Conservation (phyloP, 768 basidiomycete species). For the Dentipellis fragilis region DNA sequence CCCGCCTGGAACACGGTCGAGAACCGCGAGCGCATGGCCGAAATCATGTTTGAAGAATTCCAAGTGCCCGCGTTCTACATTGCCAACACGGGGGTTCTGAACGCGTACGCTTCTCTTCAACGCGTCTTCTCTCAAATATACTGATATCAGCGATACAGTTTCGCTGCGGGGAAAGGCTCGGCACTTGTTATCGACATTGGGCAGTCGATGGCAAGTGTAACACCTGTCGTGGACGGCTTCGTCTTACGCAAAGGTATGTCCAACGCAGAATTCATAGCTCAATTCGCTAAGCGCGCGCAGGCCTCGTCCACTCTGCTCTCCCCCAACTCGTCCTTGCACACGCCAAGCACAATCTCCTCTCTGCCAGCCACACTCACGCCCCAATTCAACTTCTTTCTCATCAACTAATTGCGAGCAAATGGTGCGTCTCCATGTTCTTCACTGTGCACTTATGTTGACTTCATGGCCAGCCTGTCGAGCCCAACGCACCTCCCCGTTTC, state of each 20-base stretch:
- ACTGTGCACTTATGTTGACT: background rate
- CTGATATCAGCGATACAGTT: constrained; percentile 35
- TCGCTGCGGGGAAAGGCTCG: constrained; percentile 95
- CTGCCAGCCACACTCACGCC: constrained; percentile 36
- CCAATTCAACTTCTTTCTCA: constrained; percentile 71
- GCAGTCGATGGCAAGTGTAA: constrained; percentile 79
- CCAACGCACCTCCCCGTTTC: constrained; percentile 53
- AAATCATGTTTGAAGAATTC: constrained; percentile 97
- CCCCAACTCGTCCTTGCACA: constrained; percentile 77
- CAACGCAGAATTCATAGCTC: background rate
- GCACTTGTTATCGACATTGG: constrained; percentile 94
- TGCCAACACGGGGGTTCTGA: constrained; percentile 88
- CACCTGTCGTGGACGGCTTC: constrained; percentile 95
- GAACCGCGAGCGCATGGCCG: constrained; percentile 92
- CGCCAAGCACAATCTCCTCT: constrained; percentile 56
- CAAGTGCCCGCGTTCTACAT: constrained; percentile 93
- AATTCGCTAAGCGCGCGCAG: constrained; percentile 28
- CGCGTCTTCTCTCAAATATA: background rate
- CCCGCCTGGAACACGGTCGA: constrained; percentile 91
- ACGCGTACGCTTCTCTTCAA: constrained; percentile 51
- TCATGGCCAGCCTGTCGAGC: constrained; percentile 55
- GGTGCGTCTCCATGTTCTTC: constrained; percentile 28
- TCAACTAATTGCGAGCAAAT: constrained; percentile 80
- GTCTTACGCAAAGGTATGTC: constrained; percentile 83
- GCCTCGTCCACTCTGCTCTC: constrained; percentile 64